Conservation (phyloP, 306 rosid species). For the Vigna radiata region DNA sequence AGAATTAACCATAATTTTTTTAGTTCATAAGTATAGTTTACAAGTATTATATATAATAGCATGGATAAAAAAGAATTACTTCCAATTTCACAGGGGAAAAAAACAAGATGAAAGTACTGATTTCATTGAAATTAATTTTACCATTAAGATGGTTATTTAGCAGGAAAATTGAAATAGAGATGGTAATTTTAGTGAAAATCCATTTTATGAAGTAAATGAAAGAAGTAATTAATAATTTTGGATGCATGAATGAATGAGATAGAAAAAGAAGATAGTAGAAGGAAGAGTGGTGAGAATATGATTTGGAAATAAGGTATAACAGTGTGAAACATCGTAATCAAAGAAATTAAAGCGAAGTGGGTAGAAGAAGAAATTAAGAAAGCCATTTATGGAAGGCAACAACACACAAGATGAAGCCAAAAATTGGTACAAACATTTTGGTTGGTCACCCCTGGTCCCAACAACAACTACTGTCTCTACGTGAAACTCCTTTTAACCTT, state of each 20-base stretch:
- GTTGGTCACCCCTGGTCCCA: slow-evolving; percentile 53
- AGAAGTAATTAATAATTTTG: not conserved
- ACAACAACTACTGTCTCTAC: slow-evolving; percentile 40
- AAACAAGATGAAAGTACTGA: too few relatives aligned
- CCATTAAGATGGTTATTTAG: too few relatives aligned
- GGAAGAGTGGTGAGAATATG: not conserved
- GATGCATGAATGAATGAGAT: slow-evolving; percentile 36
- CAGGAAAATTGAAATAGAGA: too few relatives aligned
- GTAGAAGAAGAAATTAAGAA: slow-evolving; percentile 21
- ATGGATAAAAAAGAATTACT: too few relatives aligned
- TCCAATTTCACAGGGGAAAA: too few relatives aligned
- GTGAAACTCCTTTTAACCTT: slow-evolving; percentile 6
- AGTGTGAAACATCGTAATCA: slow-evolving; percentile 36
- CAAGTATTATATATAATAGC: too few relatives aligned
- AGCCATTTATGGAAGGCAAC: slow-evolving; percentile 43
- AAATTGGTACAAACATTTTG: slow-evolving; percentile 33
- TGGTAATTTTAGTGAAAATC: too few relatives aligned
- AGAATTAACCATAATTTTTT: too few relatives aligned
- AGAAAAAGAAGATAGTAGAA: slow-evolving; percentile 4
- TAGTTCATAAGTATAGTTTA: too few relatives aligned
- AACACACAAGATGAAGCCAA: slow-evolving; percentile 42
- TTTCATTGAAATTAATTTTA: too few relatives aligned
- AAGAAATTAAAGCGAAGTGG: slow-evolving; percentile 28
- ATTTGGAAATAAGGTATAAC: slow-evolving; percentile 19
- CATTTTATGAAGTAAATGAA: too few relatives aligned